Percentiles rank a stretch among this genome's conserved stretches.
Conservation (phyloP, 2,329 filamentous ascomycete genomes). For the Trichoderma koningiopsis region DNA sequence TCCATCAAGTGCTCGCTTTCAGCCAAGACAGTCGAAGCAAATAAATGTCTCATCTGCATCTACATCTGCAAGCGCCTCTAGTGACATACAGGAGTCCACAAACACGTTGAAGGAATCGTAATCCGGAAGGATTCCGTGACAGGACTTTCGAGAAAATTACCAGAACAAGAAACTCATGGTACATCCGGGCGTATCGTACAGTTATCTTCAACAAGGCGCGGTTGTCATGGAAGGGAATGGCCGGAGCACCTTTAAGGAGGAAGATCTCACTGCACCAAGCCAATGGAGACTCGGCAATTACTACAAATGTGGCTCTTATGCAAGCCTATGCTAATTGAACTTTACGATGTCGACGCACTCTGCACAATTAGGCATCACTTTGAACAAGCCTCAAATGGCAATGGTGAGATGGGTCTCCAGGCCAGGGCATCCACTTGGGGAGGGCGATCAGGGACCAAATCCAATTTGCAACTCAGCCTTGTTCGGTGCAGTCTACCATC, state of each 20-base stretch:
- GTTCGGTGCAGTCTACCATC: background rate
- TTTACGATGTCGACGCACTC: background rate
- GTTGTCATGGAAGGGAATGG: background rate
- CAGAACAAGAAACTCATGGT: background rate
- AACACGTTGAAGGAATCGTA: background rate
- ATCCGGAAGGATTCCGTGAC: background rate
- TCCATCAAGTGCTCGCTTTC: background rate
- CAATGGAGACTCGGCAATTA: background rate
- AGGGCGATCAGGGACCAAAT: slow-evolving; percentile 7
- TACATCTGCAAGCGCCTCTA: background rate
- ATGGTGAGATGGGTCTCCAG: background rate
- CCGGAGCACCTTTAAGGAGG: background rate
- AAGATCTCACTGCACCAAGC: background rate
- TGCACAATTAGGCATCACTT: background rate
- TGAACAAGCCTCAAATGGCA: background rate
- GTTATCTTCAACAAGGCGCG: background rate
- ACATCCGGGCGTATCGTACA: background rate
- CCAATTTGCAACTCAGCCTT: slow-evolving; percentile 3
- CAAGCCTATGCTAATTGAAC: background rate
- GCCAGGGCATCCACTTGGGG: slow-evolving; percentile 1
- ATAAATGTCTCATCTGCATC: background rate
- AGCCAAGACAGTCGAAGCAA: background rate
- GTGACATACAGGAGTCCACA: background rate
- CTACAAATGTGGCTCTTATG: background rate
- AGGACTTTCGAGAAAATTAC: background rate